Evolutionary conservation across 768 basidiomycete genomes (phyloP), one percentile per base, ranked within the genome.

Genomic region (Pisolithus marmoratus): DNA sequence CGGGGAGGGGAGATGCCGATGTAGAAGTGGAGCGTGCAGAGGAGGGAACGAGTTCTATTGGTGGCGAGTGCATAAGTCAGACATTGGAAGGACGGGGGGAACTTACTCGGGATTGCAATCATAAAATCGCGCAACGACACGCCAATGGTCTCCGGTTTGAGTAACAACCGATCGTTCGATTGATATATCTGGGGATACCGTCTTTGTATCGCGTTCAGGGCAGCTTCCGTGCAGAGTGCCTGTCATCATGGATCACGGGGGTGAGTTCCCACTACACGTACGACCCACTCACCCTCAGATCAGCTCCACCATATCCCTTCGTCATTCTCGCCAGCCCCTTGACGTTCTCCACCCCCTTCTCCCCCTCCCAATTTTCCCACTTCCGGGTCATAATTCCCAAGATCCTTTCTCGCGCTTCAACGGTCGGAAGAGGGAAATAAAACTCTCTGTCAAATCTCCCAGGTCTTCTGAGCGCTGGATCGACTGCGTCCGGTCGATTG

Each of bases 371-470:
- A 0, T 91, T 92, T 4, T 80, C 81, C 96, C 95, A 98, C 40
- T 83, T 83, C 59, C 72, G 79, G 26, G 94, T 97, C 80, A 96
- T 90, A 60, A 98, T 96, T 15, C 75, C 72, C 61, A 98, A 67
- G 54, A 99, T 98, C 70, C 83, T 87, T 70, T 90, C 85, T 53
- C 96, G 71, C 2, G 94, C 96, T 19, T 85, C 85, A 15, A 87
- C 64, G 19, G 82, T 82, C 1, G 96, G 96, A 38, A 99, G 67
- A 4, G 91, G 90, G 68, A 99, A 98, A 71, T 96, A 98, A 69
- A 99, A 98, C 70, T 98, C 95, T 47, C 96, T 75, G 71, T 99
- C 96, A 61, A 99, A 98, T 54, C 96, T 77, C 17, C 96, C 96
- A 1, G 95, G 96, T 23, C 96, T 76, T 27, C 96, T 77, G 46